These are phyloP conservation scores for Ziziphus jujuba DNA, from an alignment of 306 rosid species.

Conservation along the genomic window DNA sequence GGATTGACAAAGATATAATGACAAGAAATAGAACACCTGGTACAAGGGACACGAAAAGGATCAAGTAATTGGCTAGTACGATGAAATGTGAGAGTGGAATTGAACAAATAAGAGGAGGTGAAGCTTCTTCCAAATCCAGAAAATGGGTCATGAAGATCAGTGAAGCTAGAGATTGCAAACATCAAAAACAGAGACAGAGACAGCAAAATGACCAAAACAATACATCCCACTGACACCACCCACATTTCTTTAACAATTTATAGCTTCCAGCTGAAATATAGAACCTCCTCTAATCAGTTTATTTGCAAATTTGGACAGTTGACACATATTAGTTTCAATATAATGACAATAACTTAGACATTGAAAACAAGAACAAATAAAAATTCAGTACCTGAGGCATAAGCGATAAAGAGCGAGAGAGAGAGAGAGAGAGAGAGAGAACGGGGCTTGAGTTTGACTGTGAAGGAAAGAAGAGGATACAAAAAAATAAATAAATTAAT, in stretches of 20 bases:
- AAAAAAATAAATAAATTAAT: too few relatives aligned
- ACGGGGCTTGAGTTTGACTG: too few relatives aligned
- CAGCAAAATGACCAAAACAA: constrained; percentile 6
- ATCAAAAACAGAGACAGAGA: constrained; percentile 16
- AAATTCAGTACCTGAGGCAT: too few relatives aligned
- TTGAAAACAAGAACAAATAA: too few relatives aligned
- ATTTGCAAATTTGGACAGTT: too few relatives aligned
- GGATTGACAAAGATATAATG: not conserved
- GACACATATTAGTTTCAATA: too few relatives aligned
- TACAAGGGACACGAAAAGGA: constrained; percentile 8
- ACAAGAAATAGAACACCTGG: constrained; percentile 22
- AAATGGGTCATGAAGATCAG: constrained; percentile 23
- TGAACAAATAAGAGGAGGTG: constrained; percentile 24
- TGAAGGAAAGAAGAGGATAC: too few relatives aligned
- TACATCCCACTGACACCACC: constrained; percentile 16
- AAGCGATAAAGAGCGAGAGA: too few relatives aligned
- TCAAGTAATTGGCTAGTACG: constrained; percentile 14
- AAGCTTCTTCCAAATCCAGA: constrained; percentile 26
- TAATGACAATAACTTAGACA: too few relatives aligned
- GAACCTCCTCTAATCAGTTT: not conserved
- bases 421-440: too few relatives aligned
- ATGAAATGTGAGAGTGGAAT: constrained; percentile 16
- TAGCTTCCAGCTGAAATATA: not conserved
- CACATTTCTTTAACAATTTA: constrained; percentile 5
- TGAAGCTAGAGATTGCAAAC: constrained; percentile 11